Percentiles rank a stretch among this genome's conserved stretches.
phyloP scores from a whole-genome alignment of 2,329 filamentous ascomycete species.

The Colletotrichum cereale region DNA sequence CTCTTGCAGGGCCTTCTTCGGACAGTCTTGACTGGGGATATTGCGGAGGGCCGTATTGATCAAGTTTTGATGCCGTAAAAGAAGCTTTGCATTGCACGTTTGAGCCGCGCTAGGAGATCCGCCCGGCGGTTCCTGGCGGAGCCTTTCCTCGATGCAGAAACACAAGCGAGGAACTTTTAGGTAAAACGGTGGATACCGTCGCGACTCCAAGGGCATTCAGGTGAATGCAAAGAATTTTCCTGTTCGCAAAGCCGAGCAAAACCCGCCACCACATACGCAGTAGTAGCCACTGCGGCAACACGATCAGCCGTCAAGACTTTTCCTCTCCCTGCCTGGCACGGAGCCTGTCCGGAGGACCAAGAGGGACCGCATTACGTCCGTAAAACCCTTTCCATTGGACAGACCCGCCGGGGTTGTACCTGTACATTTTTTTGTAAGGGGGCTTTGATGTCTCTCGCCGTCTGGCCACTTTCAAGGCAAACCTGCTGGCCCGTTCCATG shows the following conservation, averaged over 20 bases:
- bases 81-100: conserved; percentile 38
- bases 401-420: not conserved
- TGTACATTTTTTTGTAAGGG: conserved; percentile 11
- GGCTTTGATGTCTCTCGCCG: not conserved
- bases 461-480: not conserved
- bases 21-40: conserved; percentile 15
- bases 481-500: not conserved
- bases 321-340: not conserved
- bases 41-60: conserved; percentile 21
- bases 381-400: conserved; percentile 11
- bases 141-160: conserved; percentile 23
- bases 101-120: conserved; percentile 37
- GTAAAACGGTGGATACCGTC: conserved; percentile 32
- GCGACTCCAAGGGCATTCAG: conserved; percentile 24
- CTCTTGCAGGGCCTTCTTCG: conserved; percentile 28
- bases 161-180: conserved; percentile 34
- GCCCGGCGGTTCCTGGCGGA: conserved; percentile 22
- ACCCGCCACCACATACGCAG: too few relatives aligned
- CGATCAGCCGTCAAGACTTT: conserved; percentile 7
- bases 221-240: conserved; percentile 33
- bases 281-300: conserved; percentile 27
- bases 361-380: conserved; percentile 22
- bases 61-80: conserved; percentile 39
- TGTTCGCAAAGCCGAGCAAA: conserved; percentile 36
- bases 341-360: conserved; percentile 10